A percentile compares a stretch with the other conserved stretches of the same genome.
Conservation (phyloP, 2,329 filamentous ascomycete species). For the Microdochium paspali region DNA sequence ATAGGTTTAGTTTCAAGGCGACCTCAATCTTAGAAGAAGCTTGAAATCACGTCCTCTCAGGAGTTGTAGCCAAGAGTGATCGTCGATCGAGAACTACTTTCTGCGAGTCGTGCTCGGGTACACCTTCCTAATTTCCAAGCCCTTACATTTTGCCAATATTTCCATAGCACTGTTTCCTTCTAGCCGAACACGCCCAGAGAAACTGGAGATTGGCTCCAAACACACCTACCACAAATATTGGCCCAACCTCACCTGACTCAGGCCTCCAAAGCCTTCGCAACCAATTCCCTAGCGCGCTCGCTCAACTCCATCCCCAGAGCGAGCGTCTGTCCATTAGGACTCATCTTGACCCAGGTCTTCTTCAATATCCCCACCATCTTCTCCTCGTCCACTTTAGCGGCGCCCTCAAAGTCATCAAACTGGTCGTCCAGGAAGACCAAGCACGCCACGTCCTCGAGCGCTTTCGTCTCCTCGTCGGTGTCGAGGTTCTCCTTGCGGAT, state of each 20-base stretch:
- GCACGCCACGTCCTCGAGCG: slow-evolving; percentile 78
- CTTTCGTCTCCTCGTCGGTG: slow-evolving; percentile 57
- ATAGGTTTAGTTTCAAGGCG: too few relatives aligned
- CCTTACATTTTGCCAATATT: too few relatives aligned
- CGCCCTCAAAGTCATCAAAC: slow-evolving; percentile 67
- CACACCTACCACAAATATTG: neutral
- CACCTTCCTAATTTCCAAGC: too few relatives aligned
- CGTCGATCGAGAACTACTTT: too few relatives aligned
- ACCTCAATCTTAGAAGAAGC: too few relatives aligned
- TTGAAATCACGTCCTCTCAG: too few relatives aligned
- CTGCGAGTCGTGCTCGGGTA: too few relatives aligned
- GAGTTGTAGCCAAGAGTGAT: too few relatives aligned
- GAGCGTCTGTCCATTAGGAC: slow-evolving; percentile 47
- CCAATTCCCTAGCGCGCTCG: slow-evolving; percentile 49
- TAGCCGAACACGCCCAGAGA: too few relatives aligned
- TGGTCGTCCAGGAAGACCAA: slow-evolving; percentile 83
- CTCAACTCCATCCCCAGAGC: slow-evolving; percentile 59
- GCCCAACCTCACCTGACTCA: neutral
- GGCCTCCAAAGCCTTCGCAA: slow-evolving; percentile 50
- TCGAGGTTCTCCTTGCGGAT: slow-evolving; percentile 71
- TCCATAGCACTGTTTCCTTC: too few relatives aligned
- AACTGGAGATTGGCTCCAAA: too few relatives aligned
- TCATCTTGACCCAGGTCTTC: slow-evolving; percentile 75
- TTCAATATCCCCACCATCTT: slow-evolving; percentile 64
- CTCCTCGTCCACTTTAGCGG: slow-evolving; percentile 58